Conservation (phyloP, 225 moss, liverwort and hornwort species). For the Pleurozium schreberi region DNA sequence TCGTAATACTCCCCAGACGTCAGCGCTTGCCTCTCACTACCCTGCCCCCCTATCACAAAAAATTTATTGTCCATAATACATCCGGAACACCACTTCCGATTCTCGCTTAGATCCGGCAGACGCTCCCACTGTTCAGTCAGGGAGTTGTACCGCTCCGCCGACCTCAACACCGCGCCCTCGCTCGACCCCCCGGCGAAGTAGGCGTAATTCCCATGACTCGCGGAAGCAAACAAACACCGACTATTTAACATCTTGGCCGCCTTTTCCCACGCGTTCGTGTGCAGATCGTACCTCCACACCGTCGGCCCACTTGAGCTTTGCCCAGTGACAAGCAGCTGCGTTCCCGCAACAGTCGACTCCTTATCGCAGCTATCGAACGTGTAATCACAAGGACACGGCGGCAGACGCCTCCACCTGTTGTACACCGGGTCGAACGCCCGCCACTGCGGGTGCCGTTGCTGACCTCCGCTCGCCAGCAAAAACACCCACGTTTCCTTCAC, state of each 20-base stretch:
- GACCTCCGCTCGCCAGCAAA: slow-evolving; percentile 25
- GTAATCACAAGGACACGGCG: slow-evolving; percentile 75
- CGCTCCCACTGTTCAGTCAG: slow-evolving; percentile 49
- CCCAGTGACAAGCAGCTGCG: slow-evolving; percentile 71
- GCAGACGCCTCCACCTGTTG: slow-evolving; percentile 48
- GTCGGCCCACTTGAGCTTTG: slow-evolving; percentile 49
- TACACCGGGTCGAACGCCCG: slow-evolving; percentile 61
- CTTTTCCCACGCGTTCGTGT: slow-evolving; percentile 47
- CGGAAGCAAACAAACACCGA: slow-evolving; percentile 83
- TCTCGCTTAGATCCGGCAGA: slow-evolving; percentile 56
- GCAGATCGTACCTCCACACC: slow-evolving; percentile 79
- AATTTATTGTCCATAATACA: slow-evolving; percentile 88
- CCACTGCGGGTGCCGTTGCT: slow-evolving; percentile 43
- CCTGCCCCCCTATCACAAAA: slow-evolving; percentile 64
- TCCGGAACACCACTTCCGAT: slow-evolving; percentile 73
- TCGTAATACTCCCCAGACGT: slow-evolving; percentile 82
- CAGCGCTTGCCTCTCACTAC: slow-evolving; percentile 6
- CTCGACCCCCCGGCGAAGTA: slow-evolving; percentile 78
- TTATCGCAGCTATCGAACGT: slow-evolving; percentile 74
- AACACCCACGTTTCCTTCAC: slow-evolving; percentile 78
- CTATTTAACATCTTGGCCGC: slow-evolving; percentile 62
- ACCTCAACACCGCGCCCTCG: slow-evolving; percentile 20
- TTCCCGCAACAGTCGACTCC: slow-evolving; percentile 78
- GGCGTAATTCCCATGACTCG: slow-evolving; percentile 62
- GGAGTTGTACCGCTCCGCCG: slow-evolving; percentile 72